Percentiles rank a stretch among this genome's conserved stretches.
Conservation (phyloP, 2,329 filamentous ascomycete species). For the Ophiostoma pallidulum region DNA sequence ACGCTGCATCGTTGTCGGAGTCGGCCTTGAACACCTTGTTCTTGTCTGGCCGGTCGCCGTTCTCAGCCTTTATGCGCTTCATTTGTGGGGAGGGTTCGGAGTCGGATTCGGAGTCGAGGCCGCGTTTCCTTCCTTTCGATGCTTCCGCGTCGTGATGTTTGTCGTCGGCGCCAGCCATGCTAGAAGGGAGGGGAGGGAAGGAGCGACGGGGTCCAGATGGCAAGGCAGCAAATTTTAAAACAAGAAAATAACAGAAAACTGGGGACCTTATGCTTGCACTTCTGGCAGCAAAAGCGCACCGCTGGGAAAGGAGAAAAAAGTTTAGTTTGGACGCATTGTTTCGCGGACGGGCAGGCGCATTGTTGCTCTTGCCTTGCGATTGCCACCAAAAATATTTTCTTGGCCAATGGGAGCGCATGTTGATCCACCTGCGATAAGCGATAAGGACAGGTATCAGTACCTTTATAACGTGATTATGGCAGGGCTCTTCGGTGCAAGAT, state of each 20-base stretch:
- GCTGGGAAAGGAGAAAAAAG: slow-evolving; percentile 5
- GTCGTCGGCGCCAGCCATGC: slow-evolving; percentile 10
- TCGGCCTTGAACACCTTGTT: slow-evolving; percentile 11
- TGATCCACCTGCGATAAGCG: slow-evolving; percentile 5
- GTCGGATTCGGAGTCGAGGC: slow-evolving; percentile 17
- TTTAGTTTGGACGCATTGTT: neutral
- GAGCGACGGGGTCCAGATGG: neutral
- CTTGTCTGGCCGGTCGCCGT: slow-evolving; percentile 11
- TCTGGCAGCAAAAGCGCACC: neutral
- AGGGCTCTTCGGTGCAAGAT: too few species aligned
- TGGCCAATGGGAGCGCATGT: slow-evolving; percentile 1
- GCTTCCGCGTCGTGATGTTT: neutral
- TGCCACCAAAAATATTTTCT: slow-evolving; percentile 12
- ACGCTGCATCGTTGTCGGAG: slow-evolving; percentile 7
- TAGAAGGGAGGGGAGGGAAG: slow-evolving; percentile 1
- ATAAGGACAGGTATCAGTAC: slow-evolving; percentile 8
- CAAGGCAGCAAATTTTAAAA: slow-evolving; percentile 7
- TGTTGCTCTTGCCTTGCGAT: neutral
- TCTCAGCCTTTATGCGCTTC: slow-evolving; percentile 23
- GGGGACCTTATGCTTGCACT: slow-evolving; percentile 4
- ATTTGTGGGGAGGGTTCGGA: slow-evolving; percentile 21
- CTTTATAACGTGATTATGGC: too few species aligned
- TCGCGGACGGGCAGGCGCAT: neutral
- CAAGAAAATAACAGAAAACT: slow-evolving; percentile 8
- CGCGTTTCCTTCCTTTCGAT: slow-evolving; percentile 5